Base-by-base conservation (phyloP, 805 yeast species). In the Cyberlindnera meyerae region DNA sequence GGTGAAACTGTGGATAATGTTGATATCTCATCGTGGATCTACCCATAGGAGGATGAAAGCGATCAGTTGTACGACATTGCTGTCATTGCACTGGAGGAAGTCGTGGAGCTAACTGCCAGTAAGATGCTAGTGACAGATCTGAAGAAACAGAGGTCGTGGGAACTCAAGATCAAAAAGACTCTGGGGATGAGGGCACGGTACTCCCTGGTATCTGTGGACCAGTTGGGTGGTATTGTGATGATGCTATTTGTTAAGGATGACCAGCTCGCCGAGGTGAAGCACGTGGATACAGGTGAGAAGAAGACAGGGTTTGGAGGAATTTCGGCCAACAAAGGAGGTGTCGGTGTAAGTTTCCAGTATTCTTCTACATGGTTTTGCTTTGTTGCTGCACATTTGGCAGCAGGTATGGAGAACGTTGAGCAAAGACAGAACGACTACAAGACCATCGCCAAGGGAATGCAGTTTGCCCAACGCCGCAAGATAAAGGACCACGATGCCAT, bases 281-380 rank as follows among this genome's bases (percentile, higher is more conserved):
- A 82, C 52, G 96, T 93, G 5, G 89, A 88, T 48, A 97, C 97
- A n/a, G 74, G 89, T n/a, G 74, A 84, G 11, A 90, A 89, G 52
- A 90, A 90, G 60, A 90, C 97, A 0, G 98, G 97, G 0, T 66
- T 93, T 37, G 96, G 97, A 26, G 98, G 98, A 30, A 90, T 93
- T 65, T 77, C 97, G 0, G 98, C 97, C 13, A 90, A 93, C 58
- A 90, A 90, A 59, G 98, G 98, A 30, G 96, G 94, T 4, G 94
- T 89, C 42, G 96, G 95, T 0, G 86, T 93, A 12, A 71, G 96
- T 43, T 84, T 90, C 61, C 76, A 82, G 34, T 86, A 73, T 58
- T 93, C 93, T 1, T 73, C 78, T 22, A 82, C 96, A 0, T 69
- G 82, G 2, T 81, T 88, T 52, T 88, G 94, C 45, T 76, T 88